Conservation (phyloP, 805 yeast species). For the Yarrowia sp. region DNA sequence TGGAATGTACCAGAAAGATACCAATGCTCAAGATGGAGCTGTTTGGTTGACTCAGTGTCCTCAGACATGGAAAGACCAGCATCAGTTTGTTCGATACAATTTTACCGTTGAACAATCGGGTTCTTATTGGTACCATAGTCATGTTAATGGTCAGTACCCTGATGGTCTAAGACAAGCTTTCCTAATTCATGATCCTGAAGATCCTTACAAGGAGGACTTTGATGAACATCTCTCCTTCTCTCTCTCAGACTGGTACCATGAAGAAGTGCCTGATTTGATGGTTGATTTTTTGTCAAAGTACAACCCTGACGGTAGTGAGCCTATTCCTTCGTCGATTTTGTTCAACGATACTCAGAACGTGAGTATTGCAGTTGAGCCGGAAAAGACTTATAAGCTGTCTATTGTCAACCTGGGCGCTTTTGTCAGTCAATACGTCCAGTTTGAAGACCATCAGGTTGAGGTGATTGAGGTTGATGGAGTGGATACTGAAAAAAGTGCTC, state of each 20-base stretch:
- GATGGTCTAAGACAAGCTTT: slow-evolving; percentile 67
- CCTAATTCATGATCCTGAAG: slow-evolving; percentile 61
- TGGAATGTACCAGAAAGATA: slow-evolving; percentile 78
- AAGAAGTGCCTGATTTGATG: slow-evolving; percentile 44
- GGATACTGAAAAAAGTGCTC: slow-evolving; percentile 56
- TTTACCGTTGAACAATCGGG: slow-evolving; percentile 84
- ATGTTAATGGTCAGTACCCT: slow-evolving; percentile 80
- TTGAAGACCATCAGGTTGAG: slow-evolving; percentile 81
- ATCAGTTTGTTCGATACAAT: slow-evolving; percentile 70
- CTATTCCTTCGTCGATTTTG: slow-evolving; percentile 63
- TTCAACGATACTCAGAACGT: slow-evolving; percentile 36
- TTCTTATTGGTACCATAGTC: slow-evolving; percentile 97
- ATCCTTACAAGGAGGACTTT: slow-evolving; percentile 55
- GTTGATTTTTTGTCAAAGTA: slow-evolving; percentile 45
- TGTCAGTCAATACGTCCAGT: slow-evolving; percentile 79
- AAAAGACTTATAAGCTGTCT: slow-evolving; percentile 76
- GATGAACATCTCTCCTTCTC: slow-evolving; percentile 75
- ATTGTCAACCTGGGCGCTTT: slow-evolving; percentile 84
- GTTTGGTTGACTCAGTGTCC: slow-evolving; percentile 85
- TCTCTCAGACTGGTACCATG: slow-evolving; percentile 85
- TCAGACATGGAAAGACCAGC: slow-evolving; percentile 53
- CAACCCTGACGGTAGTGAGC: slow-evolving; percentile 66
- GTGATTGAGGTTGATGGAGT: slow-evolving; percentile 90
- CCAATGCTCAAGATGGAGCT: slow-evolving; percentile 86
- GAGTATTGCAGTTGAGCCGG: slow-evolving; percentile 61